Evolutionary conservation across 1,284 basidiomycete species (phyloP).

Genomic region (Athelia psychrophila): DNA sequence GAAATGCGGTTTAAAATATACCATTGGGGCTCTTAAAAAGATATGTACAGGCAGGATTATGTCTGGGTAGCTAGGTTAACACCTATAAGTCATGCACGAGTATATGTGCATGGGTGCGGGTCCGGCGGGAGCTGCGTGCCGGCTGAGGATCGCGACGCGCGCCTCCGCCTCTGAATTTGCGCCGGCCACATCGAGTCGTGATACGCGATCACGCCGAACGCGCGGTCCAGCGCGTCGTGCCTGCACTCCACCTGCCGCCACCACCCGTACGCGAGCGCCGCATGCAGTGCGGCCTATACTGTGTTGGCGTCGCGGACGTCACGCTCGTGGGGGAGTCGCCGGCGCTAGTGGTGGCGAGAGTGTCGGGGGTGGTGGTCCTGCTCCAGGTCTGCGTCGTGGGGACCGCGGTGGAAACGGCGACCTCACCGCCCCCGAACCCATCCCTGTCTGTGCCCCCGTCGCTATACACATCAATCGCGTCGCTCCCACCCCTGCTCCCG

Average conservation of each 20-base stretch:
- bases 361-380: too few species aligned
- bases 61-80: too few species aligned
- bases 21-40: too few species aligned
- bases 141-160: slow-evolving; percentile 54
- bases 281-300: slow-evolving; percentile 57
- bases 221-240: slow-evolving; percentile 63
- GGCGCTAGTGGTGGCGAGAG: too few species aligned
- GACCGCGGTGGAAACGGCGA: slow-evolving; percentile 16
- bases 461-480: slow-evolving; percentile 44
- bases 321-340: too few species aligned
- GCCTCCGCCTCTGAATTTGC: slow-evolving; percentile 65
- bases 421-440: slow-evolving; percentile 45
- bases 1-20: too few species aligned
- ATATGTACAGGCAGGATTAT: too few species aligned
- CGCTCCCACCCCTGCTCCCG: slow-evolving; percentile 22
- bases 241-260: slow-evolving; percentile 64
- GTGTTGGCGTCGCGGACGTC: slow-evolving; percentile 26
- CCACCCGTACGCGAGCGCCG: slow-evolving; percentile 70
- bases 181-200: slow-evolving; percentile 65
- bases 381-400: slow-evolving; percentile 23
- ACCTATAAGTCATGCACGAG: too few species aligned
- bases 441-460: slow-evolving; percentile 33
- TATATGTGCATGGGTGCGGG: too few species aligned
- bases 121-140: too few species aligned
- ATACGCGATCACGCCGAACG: slow-evolving; percentile 77